Base-by-base conservation (phyloP, 2,329 filamentous ascomycete species). In the Fusarium euwallaceae region DNA sequence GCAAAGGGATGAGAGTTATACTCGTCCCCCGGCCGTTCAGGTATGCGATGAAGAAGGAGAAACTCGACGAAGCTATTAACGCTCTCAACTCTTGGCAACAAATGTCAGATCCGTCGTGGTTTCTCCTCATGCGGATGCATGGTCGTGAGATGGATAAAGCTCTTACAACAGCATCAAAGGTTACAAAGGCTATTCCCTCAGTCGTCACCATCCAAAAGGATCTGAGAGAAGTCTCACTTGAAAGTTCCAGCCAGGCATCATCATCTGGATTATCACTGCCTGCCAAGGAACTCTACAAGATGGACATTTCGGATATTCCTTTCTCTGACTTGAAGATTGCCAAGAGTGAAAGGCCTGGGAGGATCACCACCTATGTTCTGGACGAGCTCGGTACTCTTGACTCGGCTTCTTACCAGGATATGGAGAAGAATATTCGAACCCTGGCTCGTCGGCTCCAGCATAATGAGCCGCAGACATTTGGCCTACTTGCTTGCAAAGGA, bases 31-130 rank as follows among this genome's bases (percentile, higher is more conserved):
- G 45, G 6, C 20, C 61, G 22, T 45, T 63, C 14, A 53, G 53
- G 32, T 63, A 63, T 20, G 61, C 61, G 4, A n/a, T 27, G 10
- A 63, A 53, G 16, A 63, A 51, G 20, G 22, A 63, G 43, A 63
- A 29, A 22, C 61, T 63, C 20, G 32, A 63, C 32, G 43, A 56
- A 22, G 29, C 66, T n/a, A 64, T 69, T n/a, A 22, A 34, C 11
- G 65, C 55, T 17, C 27, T 71, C 7, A 61, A 66, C 36, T 65
- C 45, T 14, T 71, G 69, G 66, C 45, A 65, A 37, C 60, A 58
- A 27, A 62, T 41, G 17, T 71, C 53, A 5, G 66, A 71, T n/a
- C 69, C 65, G 6, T 65, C 41, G 3, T 71, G 69, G 69, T 71
- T 68, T 41, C 29, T 64, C 0, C 24, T 69, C 16, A 58, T 64